Conservation (phyloP, 2,329 filamentous ascomycete genomes). For the Cladobotryum protrusum region DNA sequence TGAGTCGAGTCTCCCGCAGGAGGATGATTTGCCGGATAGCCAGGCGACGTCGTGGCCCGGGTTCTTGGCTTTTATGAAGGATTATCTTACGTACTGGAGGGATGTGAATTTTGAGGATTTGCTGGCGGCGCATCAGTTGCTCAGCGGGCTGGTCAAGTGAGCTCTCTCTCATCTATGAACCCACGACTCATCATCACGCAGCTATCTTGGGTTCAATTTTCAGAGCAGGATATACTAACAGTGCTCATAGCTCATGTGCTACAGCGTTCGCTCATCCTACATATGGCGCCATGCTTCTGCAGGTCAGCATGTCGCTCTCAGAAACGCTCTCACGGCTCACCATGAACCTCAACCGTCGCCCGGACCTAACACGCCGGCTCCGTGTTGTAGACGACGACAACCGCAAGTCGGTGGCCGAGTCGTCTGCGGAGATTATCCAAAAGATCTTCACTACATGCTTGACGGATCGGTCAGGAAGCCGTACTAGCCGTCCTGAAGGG, state of each 20-base stretch:
- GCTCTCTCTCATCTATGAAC: conserved; percentile 25
- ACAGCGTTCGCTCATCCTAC: conserved; percentile 74
- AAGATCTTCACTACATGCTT: conserved; percentile 88
- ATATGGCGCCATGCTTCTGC: conserved; percentile 74
- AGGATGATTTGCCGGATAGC: conserved; percentile 57
- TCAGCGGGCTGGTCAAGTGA: conserved; percentile 70
- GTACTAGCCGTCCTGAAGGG: conserved; percentile 65
- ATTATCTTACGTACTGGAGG: conserved; percentile 75
- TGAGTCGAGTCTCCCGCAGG: conserved; percentile 57
- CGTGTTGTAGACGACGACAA: conserved; percentile 57
- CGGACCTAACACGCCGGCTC: conserved; percentile 68
- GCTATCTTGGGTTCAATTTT: neutral
- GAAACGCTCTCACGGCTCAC: conserved; percentile 75
- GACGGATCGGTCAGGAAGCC: conserved; percentile 66
- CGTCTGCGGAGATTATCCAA: conserved; percentile 81
- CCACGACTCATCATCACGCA: neutral
- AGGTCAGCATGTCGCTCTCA: conserved; percentile 76
- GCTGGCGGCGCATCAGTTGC: conserved; percentile 65
- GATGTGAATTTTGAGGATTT: conserved; percentile 74
- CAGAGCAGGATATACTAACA: neutral
- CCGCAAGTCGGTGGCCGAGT: conserved; percentile 75
- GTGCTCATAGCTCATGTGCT: conserved; percentile 61
- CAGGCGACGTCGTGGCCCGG: conserved; percentile 65
- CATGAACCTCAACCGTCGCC: conserved; percentile 74
- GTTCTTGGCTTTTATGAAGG: conserved; percentile 71